Evolutionary conservation across 345 rosid species (phyloP).

Genomic region (Schrenkiella parvula): DNA sequence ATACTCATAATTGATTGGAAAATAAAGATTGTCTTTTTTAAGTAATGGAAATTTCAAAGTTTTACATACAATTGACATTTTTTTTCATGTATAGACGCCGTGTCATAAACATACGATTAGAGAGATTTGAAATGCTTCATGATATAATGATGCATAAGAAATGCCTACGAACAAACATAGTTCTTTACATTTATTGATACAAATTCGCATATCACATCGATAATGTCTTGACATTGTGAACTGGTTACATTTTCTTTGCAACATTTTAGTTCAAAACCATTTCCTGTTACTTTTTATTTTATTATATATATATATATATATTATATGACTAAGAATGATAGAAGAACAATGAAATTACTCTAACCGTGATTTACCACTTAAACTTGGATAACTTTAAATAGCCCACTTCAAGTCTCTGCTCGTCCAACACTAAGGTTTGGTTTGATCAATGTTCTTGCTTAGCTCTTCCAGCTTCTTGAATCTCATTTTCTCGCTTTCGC

Average conservation of each 20-base stretch:
- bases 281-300: background rate
- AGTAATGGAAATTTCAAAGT: background rate
- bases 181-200: conserved; percentile 24
- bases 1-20: background rate
- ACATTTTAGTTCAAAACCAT: conserved; percentile 14
- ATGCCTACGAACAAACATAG: conserved; percentile 5
- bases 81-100: background rate
- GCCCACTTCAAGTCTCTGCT: conserved; percentile 16
- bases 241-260: conserved; percentile 11
- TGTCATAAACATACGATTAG: background rate
- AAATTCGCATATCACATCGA: background rate
- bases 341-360: conserved; percentile 24
- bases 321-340: conserved; percentile 1
- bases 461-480: conserved; percentile 85
- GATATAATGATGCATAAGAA: background rate
- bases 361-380: conserved; percentile 11
- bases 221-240: conserved; percentile 5
- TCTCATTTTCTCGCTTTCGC: conserved; percentile 81
- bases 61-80: background rate
- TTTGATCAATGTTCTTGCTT: conserved; percentile 67
- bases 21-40: background rate
- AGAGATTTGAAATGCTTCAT: background rate
- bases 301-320: background rate
- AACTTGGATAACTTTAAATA: background rate
- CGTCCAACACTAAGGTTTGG: conserved; percentile 27